Base-by-base conservation (phyloP, 768 basidiomycete species). In the Butyriboletus loyo region DNA sequence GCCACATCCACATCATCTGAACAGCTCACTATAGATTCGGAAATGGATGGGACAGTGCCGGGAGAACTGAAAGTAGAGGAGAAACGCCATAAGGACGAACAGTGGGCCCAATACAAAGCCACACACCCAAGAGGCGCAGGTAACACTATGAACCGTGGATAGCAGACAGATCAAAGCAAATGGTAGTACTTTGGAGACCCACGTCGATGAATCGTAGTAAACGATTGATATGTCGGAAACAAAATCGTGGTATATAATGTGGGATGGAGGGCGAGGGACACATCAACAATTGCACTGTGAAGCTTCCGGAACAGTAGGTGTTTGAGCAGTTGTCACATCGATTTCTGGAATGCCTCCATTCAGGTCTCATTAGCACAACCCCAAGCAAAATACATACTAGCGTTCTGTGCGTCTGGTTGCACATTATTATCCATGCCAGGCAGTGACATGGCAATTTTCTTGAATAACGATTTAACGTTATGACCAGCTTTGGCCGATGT, bases 401-500 rank as follows among this genome's bases (percentile, higher is more conserved):
- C 59, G 50, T 79, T 81, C 56, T 78, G 75, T n/a, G 77, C 64
- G 56, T 86, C 80, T 36, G 69, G 73, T 57, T 86, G 84, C 22
- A 63, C 77, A 32, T 87, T 90, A 68, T 89, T 92, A 64, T 95
- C 92, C 84, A 94, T 94, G 13, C 97, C 97, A 19, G 97, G 96
- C 45, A 99, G 73, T 3, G 94, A 94, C 87, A 98, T 86, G 1
- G 97, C 97, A 59, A 99, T 99, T 79, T 98, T 98, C 77, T 98
- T 95, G 80, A 99, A 99, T 60, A 99, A 72, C 59, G 91, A 91
- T 77, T 99, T 99, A 55, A 99, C 97, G 59, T 99, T 99, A 70
- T 98, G 97, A 3, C 97, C 97, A 7, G 97, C 97, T 70, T 99
- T 99, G 28, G 97, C 97, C 27, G 93, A 97, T 9, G 97, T 98